Conservation (phyloP, 805 yeast species). For the Cyberlindnera subsufficiens region DNA sequence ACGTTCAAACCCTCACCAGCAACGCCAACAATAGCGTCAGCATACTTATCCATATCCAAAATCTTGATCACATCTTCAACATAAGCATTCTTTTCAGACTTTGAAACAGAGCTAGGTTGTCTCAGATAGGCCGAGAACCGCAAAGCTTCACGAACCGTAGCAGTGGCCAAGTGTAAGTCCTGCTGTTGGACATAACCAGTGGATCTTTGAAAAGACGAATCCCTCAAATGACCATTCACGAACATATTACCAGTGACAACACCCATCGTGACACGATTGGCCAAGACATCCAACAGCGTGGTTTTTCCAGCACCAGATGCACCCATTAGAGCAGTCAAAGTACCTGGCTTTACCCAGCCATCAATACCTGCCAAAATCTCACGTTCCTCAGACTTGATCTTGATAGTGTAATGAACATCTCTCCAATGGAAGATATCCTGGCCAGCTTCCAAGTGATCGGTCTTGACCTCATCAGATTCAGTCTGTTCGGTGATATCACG, state of each 20-base stretch:
- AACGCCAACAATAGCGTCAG: constrained; percentile 71
- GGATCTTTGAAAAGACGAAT: constrained; percentile 53
- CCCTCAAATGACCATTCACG: constrained; percentile 59
- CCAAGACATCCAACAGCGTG: constrained; percentile 63
- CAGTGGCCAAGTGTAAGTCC: constrained; percentile 59
- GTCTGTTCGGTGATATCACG: constrained; percentile 23
- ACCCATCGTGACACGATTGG: constrained; percentile 69
- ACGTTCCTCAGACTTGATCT: constrained; percentile 54
- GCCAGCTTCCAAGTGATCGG: constrained; percentile 27
- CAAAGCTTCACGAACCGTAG: constrained; percentile 70
- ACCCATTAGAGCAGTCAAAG: constrained; percentile 74
- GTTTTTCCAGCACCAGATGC: constrained; percentile 83
- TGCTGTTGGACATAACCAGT: constrained; percentile 67
- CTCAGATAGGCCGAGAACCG: constrained; percentile 62
- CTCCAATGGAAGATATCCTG: constrained; percentile 71
- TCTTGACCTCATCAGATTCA: constrained; percentile 14
- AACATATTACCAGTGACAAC: constrained; percentile 62
- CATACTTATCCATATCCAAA: constrained; percentile 57
- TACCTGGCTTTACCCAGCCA: constrained; percentile 83
- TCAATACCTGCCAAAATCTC: constrained; percentile 59
- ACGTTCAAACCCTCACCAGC: constrained; percentile 66
- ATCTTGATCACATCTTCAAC: constrained; percentile 61
- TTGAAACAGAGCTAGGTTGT: constrained; percentile 49
- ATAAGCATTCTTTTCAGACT: constrained; percentile 54
- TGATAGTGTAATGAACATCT: constrained; percentile 64